These are phyloP conservation scores for Ceratobasidium sp. DNA, from an alignment of 1,284 basidiomycete genomes.

Conservation along the genomic window DNA sequence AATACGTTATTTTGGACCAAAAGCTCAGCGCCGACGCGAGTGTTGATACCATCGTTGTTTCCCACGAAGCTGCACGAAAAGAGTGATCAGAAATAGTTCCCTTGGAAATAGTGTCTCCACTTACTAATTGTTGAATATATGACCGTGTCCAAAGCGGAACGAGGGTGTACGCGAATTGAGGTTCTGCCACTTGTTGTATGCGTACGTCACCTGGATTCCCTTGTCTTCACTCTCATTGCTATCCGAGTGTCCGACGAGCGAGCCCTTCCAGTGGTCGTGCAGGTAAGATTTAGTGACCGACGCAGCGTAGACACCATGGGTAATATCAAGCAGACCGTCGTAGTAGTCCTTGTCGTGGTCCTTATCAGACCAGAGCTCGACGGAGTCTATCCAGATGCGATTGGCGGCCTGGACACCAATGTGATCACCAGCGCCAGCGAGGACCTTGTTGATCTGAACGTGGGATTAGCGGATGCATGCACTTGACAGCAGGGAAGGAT, in stretches of 20 bases:
- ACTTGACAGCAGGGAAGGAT: too few species aligned
- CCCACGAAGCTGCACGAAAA: not conserved
- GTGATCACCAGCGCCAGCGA: conserved; percentile 56
- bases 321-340: conserved; percentile 39
- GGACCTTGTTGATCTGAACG: too few species aligned
- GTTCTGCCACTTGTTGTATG: conserved; percentile 42
- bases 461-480: too few species aligned
- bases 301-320: conserved; percentile 54
- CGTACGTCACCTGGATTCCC: conserved; percentile 44
- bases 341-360: conserved; percentile 53
- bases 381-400: conserved; percentile 57
- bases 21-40: not conserved
- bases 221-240: conserved; percentile 52
- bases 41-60: conserved; percentile 14
- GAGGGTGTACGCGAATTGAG: conserved; percentile 45
- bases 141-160: conserved; percentile 50
- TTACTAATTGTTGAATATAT: too few species aligned
- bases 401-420: conserved; percentile 54
- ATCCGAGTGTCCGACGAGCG: too few species aligned
- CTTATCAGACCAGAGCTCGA: conserved; percentile 52
- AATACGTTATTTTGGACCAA: conserved; percentile 57
- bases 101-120: too few species aligned
- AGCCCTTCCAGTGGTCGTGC: too few species aligned
- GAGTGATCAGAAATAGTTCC: too few species aligned
- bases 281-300: too few species aligned